Evolutionary conservation across 2,329 filamentous ascomycete species (phyloP).

Genomic region (Pestalotiopsis sp.): DNA sequence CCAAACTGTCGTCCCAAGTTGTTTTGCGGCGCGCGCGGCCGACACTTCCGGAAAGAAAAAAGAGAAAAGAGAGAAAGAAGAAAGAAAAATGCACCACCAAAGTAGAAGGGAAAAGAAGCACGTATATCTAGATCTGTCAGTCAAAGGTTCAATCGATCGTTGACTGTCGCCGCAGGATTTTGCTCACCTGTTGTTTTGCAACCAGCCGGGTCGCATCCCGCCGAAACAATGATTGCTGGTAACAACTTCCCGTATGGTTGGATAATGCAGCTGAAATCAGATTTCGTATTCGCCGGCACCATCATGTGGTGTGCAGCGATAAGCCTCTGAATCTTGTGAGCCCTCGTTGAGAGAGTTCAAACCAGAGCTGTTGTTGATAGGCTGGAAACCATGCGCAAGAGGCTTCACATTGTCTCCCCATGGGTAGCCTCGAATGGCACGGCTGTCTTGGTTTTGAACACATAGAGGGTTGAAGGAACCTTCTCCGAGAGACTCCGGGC

Average conservation of each 20-base stretch:
- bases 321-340: not conserved
- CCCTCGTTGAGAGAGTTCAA: not conserved
- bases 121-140: not conserved
- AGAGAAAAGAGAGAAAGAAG: not conserved
- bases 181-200: not conserved
- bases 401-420: slow-evolving; percentile 31
- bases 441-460: slow-evolving; percentile 31
- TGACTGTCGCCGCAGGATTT: not conserved
- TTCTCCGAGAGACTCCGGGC: slow-evolving; percentile 25
- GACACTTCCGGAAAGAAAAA: not conserved
- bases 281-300: not conserved
- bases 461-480: slow-evolving; percentile 37
- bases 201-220: not conserved
- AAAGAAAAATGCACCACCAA: not conserved
- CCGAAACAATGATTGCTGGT: not conserved
- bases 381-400: slow-evolving; percentile 26
- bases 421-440: slow-evolving; percentile 28
- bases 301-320: not conserved
- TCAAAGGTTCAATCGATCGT: not conserved
- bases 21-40: not conserved
- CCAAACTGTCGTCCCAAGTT: not conserved
- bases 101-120: not conserved
- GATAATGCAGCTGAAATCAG: not conserved
- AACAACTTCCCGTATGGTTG: not conserved
- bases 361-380: slow-evolving; percentile 23